A percentile compares a stretch with the other conserved stretches of the same genome.
Evolutionary conservation across 352 stramenopile genomes (phyloP).

Genomic region (Pythium insidiosum): DNA sequence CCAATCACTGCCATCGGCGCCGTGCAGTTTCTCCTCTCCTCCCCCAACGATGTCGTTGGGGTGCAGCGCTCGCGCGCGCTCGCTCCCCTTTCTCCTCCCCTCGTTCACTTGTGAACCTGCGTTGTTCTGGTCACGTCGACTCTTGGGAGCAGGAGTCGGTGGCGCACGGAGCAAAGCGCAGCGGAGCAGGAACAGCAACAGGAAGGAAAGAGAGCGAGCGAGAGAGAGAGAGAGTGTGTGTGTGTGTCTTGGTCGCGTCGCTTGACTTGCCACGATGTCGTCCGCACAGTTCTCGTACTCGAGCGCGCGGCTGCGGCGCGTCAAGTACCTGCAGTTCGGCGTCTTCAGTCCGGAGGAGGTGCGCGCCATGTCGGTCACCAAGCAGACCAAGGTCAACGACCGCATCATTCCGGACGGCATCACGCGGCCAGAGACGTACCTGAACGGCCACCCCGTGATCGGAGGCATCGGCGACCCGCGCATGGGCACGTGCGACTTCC

Average conservation of each 20-base stretch:
- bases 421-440: slow-evolving; percentile 82
- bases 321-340: slow-evolving; percentile 98
- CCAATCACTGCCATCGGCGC: no score
- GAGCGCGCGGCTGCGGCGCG: slow-evolving; percentile 87
- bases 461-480: slow-evolving; percentile 97
- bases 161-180: slow-evolving; percentile 2
- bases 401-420: slow-evolving; percentile 95
- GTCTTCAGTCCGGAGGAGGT: slow-evolving; percentile 98
- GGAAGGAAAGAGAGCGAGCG: no score
- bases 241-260: no score
- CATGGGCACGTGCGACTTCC: slow-evolving; percentile 93
- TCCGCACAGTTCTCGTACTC: slow-evolving; percentile 95
- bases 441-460: slow-evolving; percentile 95
- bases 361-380: slow-evolving; percentile 94
- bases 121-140: slow-evolving; percentile 37
- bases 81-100: slow-evolving; percentile 1
- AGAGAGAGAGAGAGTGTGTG: no score
- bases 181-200: neutral
- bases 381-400: slow-evolving; percentile 96
- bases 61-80: neutral
- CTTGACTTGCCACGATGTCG: slow-evolving; percentile 40
- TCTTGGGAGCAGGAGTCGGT: slow-evolving; percentile 6
- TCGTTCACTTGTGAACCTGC: slow-evolving; percentile 65
- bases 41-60: slow-evolving; percentile 6
- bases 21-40: slow-evolving; percentile 14